Base-by-base conservation (phyloP, 306 rosid genomes). In the Glycyrrhiza uralensis region DNA sequence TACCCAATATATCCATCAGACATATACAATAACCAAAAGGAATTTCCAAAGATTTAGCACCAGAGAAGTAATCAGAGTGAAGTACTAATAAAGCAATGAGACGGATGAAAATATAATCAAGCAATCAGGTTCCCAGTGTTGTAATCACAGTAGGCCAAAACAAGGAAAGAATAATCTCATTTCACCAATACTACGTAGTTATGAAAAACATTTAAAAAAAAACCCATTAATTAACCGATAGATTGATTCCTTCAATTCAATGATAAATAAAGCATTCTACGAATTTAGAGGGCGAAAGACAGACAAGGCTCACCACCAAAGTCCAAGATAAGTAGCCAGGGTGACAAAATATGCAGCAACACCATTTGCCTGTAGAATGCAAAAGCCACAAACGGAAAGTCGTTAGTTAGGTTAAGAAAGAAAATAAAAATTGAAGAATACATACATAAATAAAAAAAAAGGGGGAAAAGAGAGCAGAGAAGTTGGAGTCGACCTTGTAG, bases 311-410 rank as follows among this genome's bases (percentile, higher is more conserved):
- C 63, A 91, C 92, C 97, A 82, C 99, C 99, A 94, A 74, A 94
- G 92, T 50, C 82, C 89, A 74, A 85, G 22, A 55, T 94, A 89
- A 26, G 97, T 86, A 61, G 77, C 28, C 79, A 94, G 60, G 1
- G 98, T 94, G 77, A 91, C 85, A 22, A 79, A 20, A 75, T 94
- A 94, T 4, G 99, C 95, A 0, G 82, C 81, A 62, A 91, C 55
- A 24, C 99, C 99, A 69, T 94, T 94, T 6, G 92, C 99, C 98
- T 93, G 83, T 44, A 74, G 29, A 78, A 78, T 3, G 51, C 50
- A 66, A 30, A 65, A 42, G 26, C 10, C 1, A 57, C 19, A 39
- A 1, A 58, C 6, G 11, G 5, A n/a, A n/a, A n/a, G n/a, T n/a
- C n/a, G n/a, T n/a, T 20, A 5, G 28, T 18, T 59, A 35, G 9